These are phyloP conservation scores for Neurospora sp. DNA, from an alignment of 495 filamentous ascomycete genomes.

Conservation along the genomic window DNA sequence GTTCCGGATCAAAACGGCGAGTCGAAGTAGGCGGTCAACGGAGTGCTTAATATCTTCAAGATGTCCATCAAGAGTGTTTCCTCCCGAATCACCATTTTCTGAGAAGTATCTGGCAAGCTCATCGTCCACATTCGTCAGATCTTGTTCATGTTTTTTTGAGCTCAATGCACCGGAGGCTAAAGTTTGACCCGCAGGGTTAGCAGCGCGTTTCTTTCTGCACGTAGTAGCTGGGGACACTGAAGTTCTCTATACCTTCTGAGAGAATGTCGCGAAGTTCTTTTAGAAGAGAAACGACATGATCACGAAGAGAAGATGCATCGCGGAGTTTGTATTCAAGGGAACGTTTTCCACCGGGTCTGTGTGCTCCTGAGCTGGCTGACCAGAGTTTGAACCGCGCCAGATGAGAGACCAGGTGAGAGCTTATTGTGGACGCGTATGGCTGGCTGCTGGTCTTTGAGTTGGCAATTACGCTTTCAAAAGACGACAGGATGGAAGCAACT, in stretches of 20 bases:
- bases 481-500: background rate
- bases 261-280: background rate
- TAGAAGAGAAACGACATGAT: constrained; percentile 1
- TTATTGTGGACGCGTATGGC: background rate
- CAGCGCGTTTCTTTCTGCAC: too few species aligned
- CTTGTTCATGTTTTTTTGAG: too few species aligned
- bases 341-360: background rate
- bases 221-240: too few species aligned
- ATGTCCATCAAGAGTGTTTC: background rate
- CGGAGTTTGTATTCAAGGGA: constrained; percentile 5
- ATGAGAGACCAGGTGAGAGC: too few species aligned
- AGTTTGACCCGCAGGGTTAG: too few species aligned
- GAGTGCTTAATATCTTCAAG: constrained; percentile 10
- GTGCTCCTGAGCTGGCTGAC: constrained; percentile 1
- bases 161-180: too few species aligned
- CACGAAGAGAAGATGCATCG: constrained; percentile 8
- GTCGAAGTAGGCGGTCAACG: constrained; percentile 21
- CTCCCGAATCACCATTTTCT: background rate
- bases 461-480: background rate
- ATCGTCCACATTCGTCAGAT: too few species aligned
- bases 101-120: too few species aligned
- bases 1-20: constrained; percentile 24
- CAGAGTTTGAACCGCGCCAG: background rate
- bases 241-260: too few species aligned
- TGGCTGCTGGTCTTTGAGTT: background rate